phyloP scores from a whole-genome alignment of 257 asterid genomes.

The Primulina eburnea region DNA sequence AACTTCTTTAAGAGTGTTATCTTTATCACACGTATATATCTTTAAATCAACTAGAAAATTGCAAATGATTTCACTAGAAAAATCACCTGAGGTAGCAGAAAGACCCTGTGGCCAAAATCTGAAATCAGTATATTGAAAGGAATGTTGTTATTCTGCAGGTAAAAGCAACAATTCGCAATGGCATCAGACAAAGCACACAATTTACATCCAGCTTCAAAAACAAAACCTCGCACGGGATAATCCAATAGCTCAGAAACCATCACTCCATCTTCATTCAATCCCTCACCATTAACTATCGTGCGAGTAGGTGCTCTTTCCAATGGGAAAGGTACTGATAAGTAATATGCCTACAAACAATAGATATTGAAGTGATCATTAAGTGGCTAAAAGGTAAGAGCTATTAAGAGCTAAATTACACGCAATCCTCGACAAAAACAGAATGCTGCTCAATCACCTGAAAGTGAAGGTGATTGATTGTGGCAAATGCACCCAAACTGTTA shows the following conservation, averaged over 20 bases:
- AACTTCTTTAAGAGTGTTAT: background rate
- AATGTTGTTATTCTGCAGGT: constrained; percentile 53
- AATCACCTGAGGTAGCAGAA: constrained; percentile 67
- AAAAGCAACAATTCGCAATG: constrained; percentile 54
- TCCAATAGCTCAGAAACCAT: constrained; percentile 54
- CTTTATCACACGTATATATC: background rate
- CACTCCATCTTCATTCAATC: constrained; percentile 36
- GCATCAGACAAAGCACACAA: constrained; percentile 43
- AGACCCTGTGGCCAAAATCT: constrained; percentile 56
- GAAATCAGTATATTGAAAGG: constrained; percentile 67
- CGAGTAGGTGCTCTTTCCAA: constrained; percentile 58
- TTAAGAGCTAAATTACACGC: constrained; percentile 1
- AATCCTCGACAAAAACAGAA: constrained; percentile 1
- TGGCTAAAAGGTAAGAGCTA: background rate
- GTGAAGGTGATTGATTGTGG: constrained; percentile 83
- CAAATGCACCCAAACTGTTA: constrained; percentile 81
- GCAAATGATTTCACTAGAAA: background rate
- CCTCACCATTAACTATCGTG: constrained; percentile 43
- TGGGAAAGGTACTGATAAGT: constrained; percentile 60
- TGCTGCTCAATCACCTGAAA: constrained; percentile 52
- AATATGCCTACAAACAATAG: constrained; percentile 53
- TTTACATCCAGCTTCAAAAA: constrained; percentile 56
- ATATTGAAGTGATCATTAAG: background rate
- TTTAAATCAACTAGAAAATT: background rate
- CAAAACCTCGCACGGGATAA: constrained; percentile 63